Evolutionary conservation across 345 rosid genomes (phyloP).

Genomic region (Bruguiera gymnorhiza): DNA sequence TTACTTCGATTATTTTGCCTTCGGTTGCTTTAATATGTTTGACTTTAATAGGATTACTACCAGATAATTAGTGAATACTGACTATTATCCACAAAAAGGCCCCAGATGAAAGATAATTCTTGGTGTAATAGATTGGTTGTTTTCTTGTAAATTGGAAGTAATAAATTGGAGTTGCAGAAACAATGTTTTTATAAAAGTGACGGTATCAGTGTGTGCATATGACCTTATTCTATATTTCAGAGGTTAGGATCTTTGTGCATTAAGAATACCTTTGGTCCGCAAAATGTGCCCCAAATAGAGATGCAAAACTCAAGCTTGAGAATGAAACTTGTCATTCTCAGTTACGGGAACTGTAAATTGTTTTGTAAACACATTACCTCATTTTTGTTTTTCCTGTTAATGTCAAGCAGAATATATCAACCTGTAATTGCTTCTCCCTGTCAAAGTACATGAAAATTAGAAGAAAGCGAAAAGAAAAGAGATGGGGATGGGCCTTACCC

Average conservation of each 20-base stretch:
- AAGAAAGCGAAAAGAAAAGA: constrained; percentile 1
- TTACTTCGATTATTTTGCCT: constrained; percentile 7
- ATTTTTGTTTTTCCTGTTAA: not conserved
- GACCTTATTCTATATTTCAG: too few relatives aligned
- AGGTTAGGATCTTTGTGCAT: too few relatives aligned
- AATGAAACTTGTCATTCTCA: not conserved
- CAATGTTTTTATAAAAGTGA: too few relatives aligned
- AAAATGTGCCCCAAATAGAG: constrained; percentile 9
- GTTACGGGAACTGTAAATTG: not conserved
- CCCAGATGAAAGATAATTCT: too few relatives aligned
- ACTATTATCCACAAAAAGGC: too few relatives aligned
- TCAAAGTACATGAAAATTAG: not conserved
- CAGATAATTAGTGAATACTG: too few relatives aligned
- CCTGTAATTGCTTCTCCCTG: not conserved
- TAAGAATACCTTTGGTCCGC: constrained; percentile 4
- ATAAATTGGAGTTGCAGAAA: too few relatives aligned
- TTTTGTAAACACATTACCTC: not conserved
- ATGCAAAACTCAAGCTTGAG: constrained; percentile 10
- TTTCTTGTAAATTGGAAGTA: too few relatives aligned
- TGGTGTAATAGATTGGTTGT: too few relatives aligned
- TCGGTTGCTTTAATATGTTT: not conserved
- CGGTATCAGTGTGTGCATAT: too few relatives aligned
- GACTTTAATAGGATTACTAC: not conserved
- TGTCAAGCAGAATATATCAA: not conserved
- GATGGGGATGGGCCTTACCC: constrained; percentile 2